phyloP scores from a whole-genome alignment of 2,329 filamentous ascomycete species.

The Mollisia scopiformis region DNA sequence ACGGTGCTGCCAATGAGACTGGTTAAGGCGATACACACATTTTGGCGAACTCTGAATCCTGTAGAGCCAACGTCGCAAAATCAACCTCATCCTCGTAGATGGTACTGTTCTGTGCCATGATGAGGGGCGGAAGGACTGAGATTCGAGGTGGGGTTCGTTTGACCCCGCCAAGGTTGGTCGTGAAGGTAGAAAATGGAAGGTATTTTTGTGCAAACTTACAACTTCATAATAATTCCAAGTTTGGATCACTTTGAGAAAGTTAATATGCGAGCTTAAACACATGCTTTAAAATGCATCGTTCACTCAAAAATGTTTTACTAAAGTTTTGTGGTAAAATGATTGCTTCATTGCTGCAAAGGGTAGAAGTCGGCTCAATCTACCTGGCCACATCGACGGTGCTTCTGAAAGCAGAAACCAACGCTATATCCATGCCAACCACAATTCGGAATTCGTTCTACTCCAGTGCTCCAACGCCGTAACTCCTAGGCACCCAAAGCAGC shows the following conservation, averaged over 20 bases:
- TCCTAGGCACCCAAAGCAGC: neutral
- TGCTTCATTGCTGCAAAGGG: too few relatives aligned
- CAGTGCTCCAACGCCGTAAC: neutral
- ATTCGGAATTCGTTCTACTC: neutral
- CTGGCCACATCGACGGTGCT: neutral
- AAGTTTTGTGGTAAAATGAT: too few relatives aligned
- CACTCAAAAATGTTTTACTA: too few relatives aligned
- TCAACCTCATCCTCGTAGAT: constrained; percentile 62
- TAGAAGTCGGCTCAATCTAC: too few relatives aligned
- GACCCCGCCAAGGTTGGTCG: neutral
- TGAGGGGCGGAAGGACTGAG: neutral
- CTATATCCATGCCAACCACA: neutral
- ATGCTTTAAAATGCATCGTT: too few relatives aligned
- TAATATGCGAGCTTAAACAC: too few relatives aligned
- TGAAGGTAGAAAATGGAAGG: too few relatives aligned
- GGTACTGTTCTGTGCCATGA: constrained; percentile 38
- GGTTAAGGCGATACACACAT: constrained; percentile 42
- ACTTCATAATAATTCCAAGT: neutral
- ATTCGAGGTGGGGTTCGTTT: neutral
- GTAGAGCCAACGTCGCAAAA: constrained; percentile 61
- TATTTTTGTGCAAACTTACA: too few relatives aligned
- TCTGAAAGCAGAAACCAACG: neutral
- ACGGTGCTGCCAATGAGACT: too few relatives aligned
- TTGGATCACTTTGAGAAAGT: neutral
- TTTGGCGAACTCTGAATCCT: constrained; percentile 62